A percentile compares a stretch with the other conserved stretches of the same genome.
Evolutionary conservation across 2,329 filamentous ascomycete species (phyloP).

Genomic region (Botryotinia narcissicola): DNA sequence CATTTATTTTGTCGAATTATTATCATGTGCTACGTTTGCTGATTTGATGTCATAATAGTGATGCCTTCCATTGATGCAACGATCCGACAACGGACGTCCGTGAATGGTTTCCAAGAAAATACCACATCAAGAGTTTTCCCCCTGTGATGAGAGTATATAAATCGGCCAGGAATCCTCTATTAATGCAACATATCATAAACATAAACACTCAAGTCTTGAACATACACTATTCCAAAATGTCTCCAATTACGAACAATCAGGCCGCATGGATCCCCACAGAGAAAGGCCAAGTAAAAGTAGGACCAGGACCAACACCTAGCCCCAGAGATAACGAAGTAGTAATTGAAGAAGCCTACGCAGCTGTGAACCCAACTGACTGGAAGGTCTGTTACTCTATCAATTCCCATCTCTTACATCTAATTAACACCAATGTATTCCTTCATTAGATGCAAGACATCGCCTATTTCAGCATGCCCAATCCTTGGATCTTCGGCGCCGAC

Average conservation of each 20-base stretch:
- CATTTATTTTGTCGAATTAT: background rate
- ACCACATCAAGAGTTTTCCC: background rate
- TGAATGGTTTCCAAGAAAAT: background rate
- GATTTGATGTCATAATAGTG: background rate
- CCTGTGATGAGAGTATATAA: background rate
- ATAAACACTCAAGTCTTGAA: background rate
- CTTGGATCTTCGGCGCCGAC: constrained; percentile 33
- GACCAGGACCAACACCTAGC: constrained; percentile 40
- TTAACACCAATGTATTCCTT: background rate
- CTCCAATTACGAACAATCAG: constrained; percentile 24
- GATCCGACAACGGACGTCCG: background rate
- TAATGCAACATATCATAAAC: background rate
- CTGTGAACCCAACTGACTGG: constrained; percentile 43
- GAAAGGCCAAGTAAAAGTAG: constrained; percentile 39
- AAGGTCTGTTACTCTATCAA: constrained; percentile 32
- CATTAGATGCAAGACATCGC: constrained; percentile 27
- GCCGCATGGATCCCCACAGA: constrained; percentile 34
- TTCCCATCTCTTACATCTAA: constrained; percentile 35
- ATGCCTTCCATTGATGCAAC: background rate
- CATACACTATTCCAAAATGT: constrained; percentile 1
- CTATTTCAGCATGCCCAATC: constrained; percentile 23
- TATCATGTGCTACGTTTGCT: background rate
- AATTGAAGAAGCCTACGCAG: constrained; percentile 40
- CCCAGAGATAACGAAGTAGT: constrained; percentile 38
- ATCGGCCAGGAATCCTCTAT: background rate